Base-by-base conservation (phyloP, 2,329 filamentous ascomycete species). In the Exophiala aquamarina region DNA sequence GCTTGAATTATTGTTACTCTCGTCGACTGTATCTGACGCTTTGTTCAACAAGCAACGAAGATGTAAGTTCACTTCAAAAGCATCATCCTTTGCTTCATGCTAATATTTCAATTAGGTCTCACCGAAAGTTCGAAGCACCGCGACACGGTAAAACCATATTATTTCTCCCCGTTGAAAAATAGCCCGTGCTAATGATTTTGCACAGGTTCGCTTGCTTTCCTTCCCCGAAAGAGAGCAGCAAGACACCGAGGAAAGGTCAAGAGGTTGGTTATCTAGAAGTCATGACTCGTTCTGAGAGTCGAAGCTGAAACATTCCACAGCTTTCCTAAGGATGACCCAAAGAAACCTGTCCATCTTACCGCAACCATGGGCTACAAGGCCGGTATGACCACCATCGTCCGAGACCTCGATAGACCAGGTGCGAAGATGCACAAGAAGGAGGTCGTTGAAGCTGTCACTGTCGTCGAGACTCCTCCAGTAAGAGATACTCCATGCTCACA, bases 381-480 rank as follows among this genome's bases (percentile, higher is more conserved):
- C 73, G 93, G 93, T 75, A 98, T 98, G 93, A 96, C 90, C 75
- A 98, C 93, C 69, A 93, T 97, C 76, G 93, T 98, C 74, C 92
- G 93, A 78, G 92, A 96, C 77, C 84, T 97, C 75, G 93, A 98
- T 84, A 88, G 93, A 77, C 93, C 93, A 63, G 93, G 93, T 76
- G 93, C 93, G 69, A 98, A 98, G 86, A 84, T 93, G 77, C 90
- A 98, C 89, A 97, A 97, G 89, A 90, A 97, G 84, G 85, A 97
- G 78, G 78, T 94, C 72, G 86, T 92, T 66, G 87, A 95, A 81
- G 88, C 89, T 67, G 85, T 88, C 67, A 85, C 85, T 66, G 81
- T 93, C 73, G 83, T 94, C 78, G 86, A 91, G 79, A 95, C 89
- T 73, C 90, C 91, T 79, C 89, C 90, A 75, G 93, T 97, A 90